These are phyloP conservation scores for Parascedosporium putredinis DNA, from an alignment of 2,329 filamentous ascomycete species.

Conservation along the genomic window DNA sequence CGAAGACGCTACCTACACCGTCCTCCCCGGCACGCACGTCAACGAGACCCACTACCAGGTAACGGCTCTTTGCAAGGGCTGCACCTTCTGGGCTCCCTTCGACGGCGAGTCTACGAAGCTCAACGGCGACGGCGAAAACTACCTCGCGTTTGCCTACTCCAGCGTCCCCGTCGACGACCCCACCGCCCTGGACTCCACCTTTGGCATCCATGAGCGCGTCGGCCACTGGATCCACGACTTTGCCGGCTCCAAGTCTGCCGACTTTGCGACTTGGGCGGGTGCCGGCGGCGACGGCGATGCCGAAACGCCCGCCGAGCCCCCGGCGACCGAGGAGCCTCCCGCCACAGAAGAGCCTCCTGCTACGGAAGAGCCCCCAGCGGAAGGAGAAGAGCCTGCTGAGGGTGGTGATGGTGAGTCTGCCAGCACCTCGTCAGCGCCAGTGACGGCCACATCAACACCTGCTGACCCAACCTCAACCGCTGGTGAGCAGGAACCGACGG, in stretches of 20 bases:
- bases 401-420: conserved; percentile 9
- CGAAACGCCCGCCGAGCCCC: conserved; percentile 2
- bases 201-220: conserved; percentile 32
- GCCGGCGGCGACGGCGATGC: neutral
- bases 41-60: conserved; percentile 25
- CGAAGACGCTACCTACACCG: conserved; percentile 20
- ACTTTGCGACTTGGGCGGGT: conserved; percentile 21
- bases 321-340: neutral
- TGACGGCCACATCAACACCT: conserved; percentile 10
- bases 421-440: conserved; percentile 9
- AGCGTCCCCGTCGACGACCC: conserved; percentile 26
- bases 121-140: conserved; percentile 25
- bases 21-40: conserved; percentile 24
- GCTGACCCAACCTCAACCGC: neutral
- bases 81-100: conserved; percentile 28
- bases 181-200: conserved; percentile 21
- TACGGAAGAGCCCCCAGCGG: conserved; percentile 1
- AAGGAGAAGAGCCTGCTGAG: conserved; percentile 2
- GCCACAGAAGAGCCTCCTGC: neutral
- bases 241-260: conserved; percentile 19
- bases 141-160: conserved; percentile 30
- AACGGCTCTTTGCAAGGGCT: conserved; percentile 26
- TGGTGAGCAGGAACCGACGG: neutral
- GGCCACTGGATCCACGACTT: conserved; percentile 31
- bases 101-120: conserved; percentile 18